Conservation (phyloP, 2,329 filamentous ascomycete genomes). For the Colletotrichum falcatum region DNA sequence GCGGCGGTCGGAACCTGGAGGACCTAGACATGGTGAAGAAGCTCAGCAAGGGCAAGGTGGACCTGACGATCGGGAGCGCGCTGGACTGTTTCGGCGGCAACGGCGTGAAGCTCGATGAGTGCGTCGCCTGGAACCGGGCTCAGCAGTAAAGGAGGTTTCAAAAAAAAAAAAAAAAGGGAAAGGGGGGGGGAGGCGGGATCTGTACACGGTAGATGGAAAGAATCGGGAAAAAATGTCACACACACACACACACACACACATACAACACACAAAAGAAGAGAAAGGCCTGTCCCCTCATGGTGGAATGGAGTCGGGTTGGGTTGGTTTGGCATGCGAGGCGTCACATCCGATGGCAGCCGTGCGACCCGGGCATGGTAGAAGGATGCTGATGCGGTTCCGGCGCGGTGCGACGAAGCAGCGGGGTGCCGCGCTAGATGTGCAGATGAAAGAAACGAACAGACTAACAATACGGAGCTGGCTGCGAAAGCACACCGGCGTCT, state of each 20-base stretch:
- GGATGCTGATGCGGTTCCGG: slow-evolving; percentile 1
- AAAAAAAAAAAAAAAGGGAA: too few relatives aligned
- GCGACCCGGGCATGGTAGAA: slow-evolving; percentile 18
- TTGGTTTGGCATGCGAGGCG: slow-evolving; percentile 34
- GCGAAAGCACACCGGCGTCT: slow-evolving; percentile 4
- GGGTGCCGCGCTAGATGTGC: slow-evolving; percentile 13
- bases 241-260: not conserved
- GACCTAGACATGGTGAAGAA: slow-evolving; percentile 86
- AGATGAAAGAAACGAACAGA: slow-evolving; percentile 5
- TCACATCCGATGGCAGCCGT: slow-evolving; percentile 29
- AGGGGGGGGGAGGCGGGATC: not conserved
- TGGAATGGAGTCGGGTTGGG: not conserved
- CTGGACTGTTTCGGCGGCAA: slow-evolving; percentile 94
- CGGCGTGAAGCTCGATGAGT: slow-evolving; percentile 89
- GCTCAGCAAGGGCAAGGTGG: slow-evolving; percentile 84
- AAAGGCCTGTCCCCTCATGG: not conserved
- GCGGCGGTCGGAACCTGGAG: slow-evolving; percentile 84
- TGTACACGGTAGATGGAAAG: not conserved
- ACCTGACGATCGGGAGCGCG: slow-evolving; percentile 96
- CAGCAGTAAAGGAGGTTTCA: slow-evolving; percentile 51
- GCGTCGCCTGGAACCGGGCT: slow-evolving; percentile 83
- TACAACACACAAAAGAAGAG: not conserved
- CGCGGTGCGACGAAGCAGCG: slow-evolving; percentile 29
- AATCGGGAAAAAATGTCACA: slow-evolving; percentile 18
- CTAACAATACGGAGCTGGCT: not conserved